phyloP scores from a whole-genome alignment of 768 basidiomycete genomes.

The Cystofilobasidium capitatum region DNA sequence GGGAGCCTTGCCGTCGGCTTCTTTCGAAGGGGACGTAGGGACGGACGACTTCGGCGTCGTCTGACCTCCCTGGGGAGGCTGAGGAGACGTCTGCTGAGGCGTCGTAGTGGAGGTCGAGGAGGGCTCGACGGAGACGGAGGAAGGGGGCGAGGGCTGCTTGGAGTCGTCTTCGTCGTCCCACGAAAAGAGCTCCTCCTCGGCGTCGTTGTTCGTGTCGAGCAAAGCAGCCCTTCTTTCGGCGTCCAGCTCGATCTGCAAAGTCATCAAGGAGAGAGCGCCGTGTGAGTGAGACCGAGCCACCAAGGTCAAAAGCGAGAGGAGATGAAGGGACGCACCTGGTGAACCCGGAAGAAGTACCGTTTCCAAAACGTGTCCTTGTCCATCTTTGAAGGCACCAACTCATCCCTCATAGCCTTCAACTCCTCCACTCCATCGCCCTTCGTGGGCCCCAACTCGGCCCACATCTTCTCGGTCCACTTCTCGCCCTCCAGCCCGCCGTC shows the following conservation, averaged over 20 bases:
- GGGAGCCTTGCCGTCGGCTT: neutral
- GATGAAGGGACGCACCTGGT: slow-evolving; percentile 50
- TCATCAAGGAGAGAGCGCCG: neutral
- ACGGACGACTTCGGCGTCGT: neutral
- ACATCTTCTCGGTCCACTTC: slow-evolving; percentile 51
- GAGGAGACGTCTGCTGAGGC: neutral
- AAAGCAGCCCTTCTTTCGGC: slow-evolving; percentile 14
- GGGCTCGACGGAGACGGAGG: slow-evolving; percentile 10
- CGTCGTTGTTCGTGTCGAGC: slow-evolving; percentile 39
- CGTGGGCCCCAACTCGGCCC: slow-evolving; percentile 44
- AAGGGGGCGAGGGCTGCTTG: neutral
- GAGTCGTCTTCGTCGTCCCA: slow-evolving; percentile 63
- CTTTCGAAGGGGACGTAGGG: slow-evolving; percentile 3
- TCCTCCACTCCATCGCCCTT: slow-evolving; percentile 46
- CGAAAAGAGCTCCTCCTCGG: slow-evolving; percentile 66
- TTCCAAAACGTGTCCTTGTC: slow-evolving; percentile 66
- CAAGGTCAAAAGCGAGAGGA: neutral
- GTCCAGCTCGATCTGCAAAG: slow-evolving; percentile 25
- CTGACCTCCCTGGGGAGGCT: slow-evolving; percentile 18
- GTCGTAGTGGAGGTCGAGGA: neutral
- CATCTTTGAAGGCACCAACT: slow-evolving; percentile 58
- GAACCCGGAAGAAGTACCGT: slow-evolving; percentile 77
- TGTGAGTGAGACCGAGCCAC: neutral
- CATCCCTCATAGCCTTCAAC: slow-evolving; percentile 49
- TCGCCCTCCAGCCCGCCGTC: slow-evolving; percentile 51